Percentiles rank a stretch among this genome's conserved stretches.
Evolutionary conservation across 2,329 filamentous ascomycete species (phyloP).

Genomic region (Colletotrichum caudatum): DNA sequence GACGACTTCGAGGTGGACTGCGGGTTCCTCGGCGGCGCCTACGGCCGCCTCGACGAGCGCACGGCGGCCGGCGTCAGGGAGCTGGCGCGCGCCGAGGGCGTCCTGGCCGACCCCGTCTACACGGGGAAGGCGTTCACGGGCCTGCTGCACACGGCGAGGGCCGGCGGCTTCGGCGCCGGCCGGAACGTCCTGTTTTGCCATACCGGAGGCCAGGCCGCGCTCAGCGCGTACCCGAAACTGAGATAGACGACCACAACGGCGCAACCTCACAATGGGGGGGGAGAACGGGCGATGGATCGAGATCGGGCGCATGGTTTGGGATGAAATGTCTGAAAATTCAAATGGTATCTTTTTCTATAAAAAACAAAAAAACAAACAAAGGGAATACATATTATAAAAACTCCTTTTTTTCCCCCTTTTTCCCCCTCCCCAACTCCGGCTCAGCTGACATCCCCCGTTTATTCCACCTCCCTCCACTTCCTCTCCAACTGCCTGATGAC

Average conservation of each 20-base stretch:
- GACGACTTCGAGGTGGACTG: slow-evolving; percentile 38
- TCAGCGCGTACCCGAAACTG: slow-evolving; percentile 34
- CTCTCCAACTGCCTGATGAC: slow-evolving; percentile 49
- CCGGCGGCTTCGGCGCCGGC: slow-evolving; percentile 22
- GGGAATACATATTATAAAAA: neutral
- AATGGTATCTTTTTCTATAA: slow-evolving; percentile 37
- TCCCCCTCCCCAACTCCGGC: neutral
- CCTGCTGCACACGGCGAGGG: slow-evolving; percentile 28
- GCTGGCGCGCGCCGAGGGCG: slow-evolving; percentile 34
- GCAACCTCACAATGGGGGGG: neutral
- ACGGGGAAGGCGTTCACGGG: slow-evolving; percentile 40
- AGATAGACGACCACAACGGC: neutral
- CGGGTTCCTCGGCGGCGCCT: slow-evolving; percentile 18
- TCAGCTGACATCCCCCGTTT: slow-evolving; percentile 14
- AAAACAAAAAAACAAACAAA: slow-evolving; percentile 27
- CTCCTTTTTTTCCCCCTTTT: neutral
- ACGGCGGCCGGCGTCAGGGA: slow-evolving; percentile 31
- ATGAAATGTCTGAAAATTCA: slow-evolving; percentile 4
- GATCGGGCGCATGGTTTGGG: neutral
- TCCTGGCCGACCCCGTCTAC: slow-evolving; percentile 35
- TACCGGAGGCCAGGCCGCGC: slow-evolving; percentile 38
- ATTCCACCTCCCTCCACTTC: slow-evolving; percentile 52
- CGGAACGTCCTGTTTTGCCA: slow-evolving; percentile 38
- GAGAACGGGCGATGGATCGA: neutral
- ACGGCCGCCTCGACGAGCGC: slow-evolving; percentile 33